A percentile compares a stretch with the other conserved stretches of the same genome.
Conservation (phyloP, 768 basidiomycete genomes). For the Russula brevipes region DNA sequence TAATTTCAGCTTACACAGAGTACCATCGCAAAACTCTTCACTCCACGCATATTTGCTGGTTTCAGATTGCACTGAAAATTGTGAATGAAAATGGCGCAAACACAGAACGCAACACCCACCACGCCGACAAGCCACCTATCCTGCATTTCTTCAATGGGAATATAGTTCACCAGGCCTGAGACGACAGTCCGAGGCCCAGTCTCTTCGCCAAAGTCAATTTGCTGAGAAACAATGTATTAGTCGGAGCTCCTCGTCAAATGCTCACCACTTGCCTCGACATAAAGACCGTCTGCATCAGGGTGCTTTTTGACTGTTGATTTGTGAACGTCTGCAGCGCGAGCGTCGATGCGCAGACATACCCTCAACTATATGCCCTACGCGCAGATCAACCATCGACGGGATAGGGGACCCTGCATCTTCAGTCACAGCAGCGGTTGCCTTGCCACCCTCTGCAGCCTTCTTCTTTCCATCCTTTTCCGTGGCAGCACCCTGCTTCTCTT, state of each 20-base stretch:
- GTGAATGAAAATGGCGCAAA: conserved; percentile 1
- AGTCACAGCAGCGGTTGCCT: conserved; percentile 33
- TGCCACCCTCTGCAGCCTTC: conserved; percentile 33
- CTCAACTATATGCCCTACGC: conserved; percentile 90
- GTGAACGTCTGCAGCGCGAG: conserved; percentile 3
- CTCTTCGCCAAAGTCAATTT: conserved; percentile 96
- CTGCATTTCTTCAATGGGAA: conserved; percentile 90
- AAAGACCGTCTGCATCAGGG: conserved; percentile 96
- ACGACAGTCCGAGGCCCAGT: conserved; percentile 94
- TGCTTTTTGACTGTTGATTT: conserved; percentile 72
- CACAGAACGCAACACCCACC: conserved; percentile 39
- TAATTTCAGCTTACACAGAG: conserved; percentile 57
- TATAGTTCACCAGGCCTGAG: conserved; percentile 93
- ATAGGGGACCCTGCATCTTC: conserved; percentile 76
- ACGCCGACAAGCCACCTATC: conserved; percentile 80
- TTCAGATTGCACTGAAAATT: conserved; percentile 77
- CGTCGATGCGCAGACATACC: conserved; percentile 44
- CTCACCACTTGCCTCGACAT: conserved; percentile 67
- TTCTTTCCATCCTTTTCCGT: conserved; percentile 35
- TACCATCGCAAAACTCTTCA: conserved; percentile 98
- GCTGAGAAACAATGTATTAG: conserved; percentile 39
- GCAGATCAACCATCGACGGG: conserved; percentile 95
- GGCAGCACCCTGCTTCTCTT: conserved; percentile 43
- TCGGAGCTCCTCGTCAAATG: neutral
- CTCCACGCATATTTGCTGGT: conserved; percentile 93